These are phyloP conservation scores for Dioscorea dumetorum DNA, from an alignment of 106 monocot species.

Conservation along the genomic window DNA sequence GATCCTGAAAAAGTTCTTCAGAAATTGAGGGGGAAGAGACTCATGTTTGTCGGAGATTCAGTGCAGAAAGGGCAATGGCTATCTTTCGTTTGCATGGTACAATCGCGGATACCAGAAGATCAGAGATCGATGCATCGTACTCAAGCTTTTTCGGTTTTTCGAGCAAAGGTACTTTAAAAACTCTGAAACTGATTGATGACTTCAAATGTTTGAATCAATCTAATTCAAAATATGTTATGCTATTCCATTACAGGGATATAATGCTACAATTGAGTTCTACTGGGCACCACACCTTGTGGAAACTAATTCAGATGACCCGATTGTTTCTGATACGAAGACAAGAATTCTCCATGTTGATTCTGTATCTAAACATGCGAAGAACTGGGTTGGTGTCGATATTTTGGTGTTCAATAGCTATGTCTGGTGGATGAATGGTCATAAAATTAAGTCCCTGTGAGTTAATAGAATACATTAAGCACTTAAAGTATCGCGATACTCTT, in stretches of 20 bases:
- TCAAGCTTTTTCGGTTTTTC: constrained; percentile 45
- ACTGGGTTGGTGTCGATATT: constrained; percentile 55
- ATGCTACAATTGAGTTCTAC: constrained; percentile 69
- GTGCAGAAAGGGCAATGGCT: constrained; percentile 51
- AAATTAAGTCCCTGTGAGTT: constrained; percentile 39
- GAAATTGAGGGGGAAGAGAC: constrained; percentile 65
- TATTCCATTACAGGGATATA: constrained; percentile 30
- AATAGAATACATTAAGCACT: neutral
- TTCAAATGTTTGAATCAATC: too few relatives aligned
- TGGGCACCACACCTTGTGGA: constrained; percentile 67
- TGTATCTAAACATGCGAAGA: constrained; percentile 33
- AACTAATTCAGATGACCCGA: constrained; percentile 42
- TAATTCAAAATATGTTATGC: too few relatives aligned
- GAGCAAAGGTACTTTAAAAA: constrained; percentile 20
- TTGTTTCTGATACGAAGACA: constrained; percentile 30
- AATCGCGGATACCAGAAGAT: constrained; percentile 40
- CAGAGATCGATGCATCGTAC: constrained; percentile 43
- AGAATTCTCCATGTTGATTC: constrained; percentile 55
- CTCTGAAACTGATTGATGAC: too few relatives aligned
- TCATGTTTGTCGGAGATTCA: constrained; percentile 71
- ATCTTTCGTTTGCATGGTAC: constrained; percentile 50
- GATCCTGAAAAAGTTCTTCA: constrained; percentile 31
- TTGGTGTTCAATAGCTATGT: constrained; percentile 67
- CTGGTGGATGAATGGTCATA: constrained; percentile 64
- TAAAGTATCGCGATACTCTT: neutral